Evolutionary conservation across 345 rosid genomes (phyloP), one percentile per base, ranked within the genome.

Genomic region (Populus deltoides): DNA sequence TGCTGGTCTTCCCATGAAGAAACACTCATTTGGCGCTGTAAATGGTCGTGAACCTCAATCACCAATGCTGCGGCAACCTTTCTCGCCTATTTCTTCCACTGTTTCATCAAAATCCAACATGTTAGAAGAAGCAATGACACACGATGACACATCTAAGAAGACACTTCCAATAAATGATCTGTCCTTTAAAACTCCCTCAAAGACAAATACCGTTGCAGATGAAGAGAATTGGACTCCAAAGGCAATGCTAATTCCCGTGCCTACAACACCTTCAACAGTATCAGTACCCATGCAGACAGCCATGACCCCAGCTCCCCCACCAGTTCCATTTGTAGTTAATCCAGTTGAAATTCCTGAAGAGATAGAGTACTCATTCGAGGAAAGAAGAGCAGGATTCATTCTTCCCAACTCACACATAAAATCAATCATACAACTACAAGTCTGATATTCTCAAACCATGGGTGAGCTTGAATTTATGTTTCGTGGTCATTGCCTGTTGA

Each of bases 331-430:
- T 59, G 70, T 66, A 66, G 75, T 79, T 15, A 79, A 84, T 66
- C 73, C 81, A 55, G 82, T 74, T 67, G 86, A 86, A 51, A 71
- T 62, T 7, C 78, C 72, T 8, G 90, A 85, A 81, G 95, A 87
- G 57, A 83, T 87, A 15, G 99, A 93, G 67, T 92, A 91, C 76
- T 93, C 98, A 5, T 96, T 93, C 15, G 97, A 96, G 85, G 99
- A 96, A 86, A 84, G 86, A 84, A 89, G 97, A 82, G 93, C 93
- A 25, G 98, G 97, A 43, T 91, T 88, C 73, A 77, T 89, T 82
- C 82, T 89, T 81, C 90, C 92, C 10, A 77, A 66, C 51, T 43
- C 83, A 24, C 82, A 81, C 45, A 70, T 87, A 25, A 78, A 87
- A 86, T 80, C 82, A 27, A 27, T 29, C 8, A 63, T 80, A 70